These are phyloP conservation scores for Sporothrix protearum DNA, from an alignment of 2,329 filamentous ascomycete genomes.

Conservation along the genomic window DNA sequence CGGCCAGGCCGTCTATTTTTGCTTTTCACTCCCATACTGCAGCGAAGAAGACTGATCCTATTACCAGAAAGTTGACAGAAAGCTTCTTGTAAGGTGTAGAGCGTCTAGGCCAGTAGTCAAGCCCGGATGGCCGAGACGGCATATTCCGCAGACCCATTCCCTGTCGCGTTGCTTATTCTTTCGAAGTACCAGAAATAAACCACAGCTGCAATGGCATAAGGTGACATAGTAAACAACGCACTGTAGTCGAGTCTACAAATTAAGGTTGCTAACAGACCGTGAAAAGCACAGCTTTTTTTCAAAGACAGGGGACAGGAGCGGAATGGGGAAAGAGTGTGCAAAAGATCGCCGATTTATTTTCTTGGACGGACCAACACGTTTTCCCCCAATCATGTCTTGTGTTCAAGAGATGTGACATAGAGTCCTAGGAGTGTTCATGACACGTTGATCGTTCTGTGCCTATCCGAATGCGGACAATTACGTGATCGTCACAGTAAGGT, in stretches of 20 bases:
- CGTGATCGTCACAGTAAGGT: background rate
- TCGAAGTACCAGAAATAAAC: background rate
- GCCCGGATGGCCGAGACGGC: background rate
- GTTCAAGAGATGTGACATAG: too few relatives aligned
- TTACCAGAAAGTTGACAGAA: constrained; percentile 2
- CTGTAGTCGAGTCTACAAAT: background rate
- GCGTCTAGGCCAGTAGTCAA: background rate
- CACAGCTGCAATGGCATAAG: background rate
- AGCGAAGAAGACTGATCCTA: background rate
- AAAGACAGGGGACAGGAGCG: background rate
- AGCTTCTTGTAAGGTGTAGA: background rate
- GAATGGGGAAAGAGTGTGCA: background rate
- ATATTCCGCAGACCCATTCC: background rate
- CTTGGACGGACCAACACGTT: too few relatives aligned
- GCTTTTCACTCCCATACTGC: background rate
- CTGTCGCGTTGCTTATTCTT: background rate
- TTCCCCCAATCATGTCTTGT: too few relatives aligned
- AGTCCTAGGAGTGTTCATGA: too few relatives aligned
- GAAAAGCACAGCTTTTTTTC: background rate
- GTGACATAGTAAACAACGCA: background rate
- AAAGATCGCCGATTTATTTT: background rate
- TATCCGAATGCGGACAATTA: too few relatives aligned
- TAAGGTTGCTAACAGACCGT: background rate
- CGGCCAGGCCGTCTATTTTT: background rate
- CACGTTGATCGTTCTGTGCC: too few relatives aligned